Percentiles rank a stretch among this genome's conserved stretches.
phyloP scores from a whole-genome alignment of 805 yeast genomes.

The Candida corydali region DNA sequence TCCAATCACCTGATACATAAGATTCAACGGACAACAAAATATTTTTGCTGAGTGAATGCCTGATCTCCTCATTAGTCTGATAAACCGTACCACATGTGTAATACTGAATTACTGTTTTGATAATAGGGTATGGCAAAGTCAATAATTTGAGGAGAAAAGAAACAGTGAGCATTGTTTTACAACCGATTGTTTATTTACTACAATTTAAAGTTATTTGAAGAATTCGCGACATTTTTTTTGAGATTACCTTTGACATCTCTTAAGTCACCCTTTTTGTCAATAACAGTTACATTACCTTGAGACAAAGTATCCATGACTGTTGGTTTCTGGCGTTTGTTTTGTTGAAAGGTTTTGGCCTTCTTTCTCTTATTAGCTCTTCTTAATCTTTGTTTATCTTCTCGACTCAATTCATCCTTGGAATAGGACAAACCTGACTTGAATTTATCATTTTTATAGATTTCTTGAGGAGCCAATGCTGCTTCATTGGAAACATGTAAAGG shows the following conservation, averaged over 20 bases:
- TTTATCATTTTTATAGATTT: constrained; percentile 61
- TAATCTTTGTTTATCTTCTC: constrained; percentile 82
- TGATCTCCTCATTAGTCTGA: constrained; percentile 25
- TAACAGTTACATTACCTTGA: constrained; percentile 70
- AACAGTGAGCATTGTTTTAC: constrained; percentile 14
- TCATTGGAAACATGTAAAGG: constrained; percentile 77
- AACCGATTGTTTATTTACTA: constrained; percentile 8
- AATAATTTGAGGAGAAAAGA: constrained; percentile 18
- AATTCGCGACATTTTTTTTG: constrained; percentile 40
- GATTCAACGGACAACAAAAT: constrained; percentile 21
- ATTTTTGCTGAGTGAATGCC: constrained; percentile 25
- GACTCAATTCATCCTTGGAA: constrained; percentile 74
- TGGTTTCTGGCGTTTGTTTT: constrained; percentile 49
- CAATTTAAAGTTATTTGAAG: constrained; percentile 25
- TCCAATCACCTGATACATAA: constrained; percentile 22
- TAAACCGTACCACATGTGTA: constrained; percentile 31
- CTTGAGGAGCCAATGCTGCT: constrained; percentile 89
- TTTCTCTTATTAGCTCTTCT: constrained; percentile 84
- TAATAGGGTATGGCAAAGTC: constrained; percentile 20
- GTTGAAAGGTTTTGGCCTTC: constrained; percentile 53
- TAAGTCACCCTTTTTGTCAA: constrained; percentile 71
- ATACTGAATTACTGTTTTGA: constrained; percentile 20
- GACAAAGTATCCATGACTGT: constrained; percentile 68
- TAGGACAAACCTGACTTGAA: constrained; percentile 70
- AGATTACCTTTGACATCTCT: constrained; percentile 69